A percentile compares a stretch with the other conserved stretches of the same genome.
These are phyloP conservation scores for Magnusiomyces ingens DNA, from an alignment of 1,139 yeast genomes.

Conservation along the genomic window DNA sequence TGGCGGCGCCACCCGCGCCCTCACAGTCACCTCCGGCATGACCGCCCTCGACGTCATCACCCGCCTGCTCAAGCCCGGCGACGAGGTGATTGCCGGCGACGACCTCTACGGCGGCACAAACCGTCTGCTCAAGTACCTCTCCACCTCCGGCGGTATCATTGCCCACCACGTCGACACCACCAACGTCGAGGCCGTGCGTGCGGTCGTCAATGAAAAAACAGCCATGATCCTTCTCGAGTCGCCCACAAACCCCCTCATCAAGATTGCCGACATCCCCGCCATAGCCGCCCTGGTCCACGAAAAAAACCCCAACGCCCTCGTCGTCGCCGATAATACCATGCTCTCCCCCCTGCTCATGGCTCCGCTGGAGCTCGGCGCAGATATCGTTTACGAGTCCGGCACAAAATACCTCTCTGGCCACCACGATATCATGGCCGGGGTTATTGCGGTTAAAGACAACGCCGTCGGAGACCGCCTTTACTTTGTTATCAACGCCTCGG, in stretches of 20 bases:
- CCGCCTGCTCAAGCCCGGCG: conserved; percentile 65
- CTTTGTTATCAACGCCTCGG: conserved; percentile 80
- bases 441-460: conserved; percentile 61
- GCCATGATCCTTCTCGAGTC: conserved; percentile 76
- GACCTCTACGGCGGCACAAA: conserved; percentile 92
- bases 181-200: conserved; percentile 47
- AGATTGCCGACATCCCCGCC: conserved; percentile 69
- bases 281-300: conserved; percentile 61
- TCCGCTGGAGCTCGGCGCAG: conserved; percentile 81
- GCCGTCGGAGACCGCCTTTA: conserved; percentile 62
- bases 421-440: conserved; percentile 95
- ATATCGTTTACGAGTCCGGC: conserved; percentile 87
- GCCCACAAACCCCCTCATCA: conserved; percentile 88
- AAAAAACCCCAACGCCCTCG: conserved; percentile 59
- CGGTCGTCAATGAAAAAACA: conserved; percentile 43
- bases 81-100: conserved; percentile 85
- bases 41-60: conserved; percentile 82
- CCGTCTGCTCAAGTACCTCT: conserved; percentile 68
- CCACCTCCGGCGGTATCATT: conserved; percentile 57
- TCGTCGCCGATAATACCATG: conserved; percentile 93
- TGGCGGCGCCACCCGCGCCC: conserved; percentile 57
- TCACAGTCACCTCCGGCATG: conserved; percentile 89
- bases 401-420: conserved; percentile 90
- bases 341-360: conserved; percentile 84
- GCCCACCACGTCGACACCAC: conserved; percentile 83